A percentile compares a stretch with the other conserved stretches of the same genome.
Conservation (phyloP, 2,329 filamentous ascomycete genomes). For the Diplocarpon rosae region DNA sequence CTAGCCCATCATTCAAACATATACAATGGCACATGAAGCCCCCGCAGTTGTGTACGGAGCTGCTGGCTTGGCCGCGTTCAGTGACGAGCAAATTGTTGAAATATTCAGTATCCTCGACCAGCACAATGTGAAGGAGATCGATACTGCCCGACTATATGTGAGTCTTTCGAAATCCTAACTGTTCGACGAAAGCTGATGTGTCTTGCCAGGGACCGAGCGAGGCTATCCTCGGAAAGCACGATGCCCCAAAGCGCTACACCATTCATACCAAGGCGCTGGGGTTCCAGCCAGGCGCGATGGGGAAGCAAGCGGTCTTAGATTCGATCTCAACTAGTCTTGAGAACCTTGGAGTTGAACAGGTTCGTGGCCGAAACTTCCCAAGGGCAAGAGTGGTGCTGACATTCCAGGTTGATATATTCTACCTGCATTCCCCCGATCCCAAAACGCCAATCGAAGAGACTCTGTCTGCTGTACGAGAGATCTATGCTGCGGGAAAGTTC, state of each 20-base stretch:
- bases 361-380: constrained; percentile 2
- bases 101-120: constrained; percentile 14
- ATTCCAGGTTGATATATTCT: constrained; percentile 53
- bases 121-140: constrained; percentile 17
- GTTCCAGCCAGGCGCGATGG: constrained; percentile 12
- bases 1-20: too few species aligned
- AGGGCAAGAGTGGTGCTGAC: neutral
- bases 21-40: constrained; percentile 6
- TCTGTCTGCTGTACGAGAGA: constrained; percentile 25
- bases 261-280: constrained; percentile 23
- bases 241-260: constrained; percentile 16
- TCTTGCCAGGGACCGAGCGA: constrained; percentile 17
- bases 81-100: neutral
- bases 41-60: constrained; percentile 8
- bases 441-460: constrained; percentile 26
- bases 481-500: constrained; percentile 28
- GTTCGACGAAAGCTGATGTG: neutral
- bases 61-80: constrained; percentile 1
- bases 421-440: constrained; percentile 28
- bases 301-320: constrained; percentile 19
- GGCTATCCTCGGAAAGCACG: constrained; percentile 12
- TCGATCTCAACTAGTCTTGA: constrained; percentile 18
- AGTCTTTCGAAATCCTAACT: neutral
- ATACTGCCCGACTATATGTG: constrained; percentile 20
- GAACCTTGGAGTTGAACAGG: constrained; percentile 16